These are phyloP conservation scores for Penicillium sp. DNA, from an alignment of 2,329 filamentous ascomycete genomes.

Conservation along the genomic window DNA sequence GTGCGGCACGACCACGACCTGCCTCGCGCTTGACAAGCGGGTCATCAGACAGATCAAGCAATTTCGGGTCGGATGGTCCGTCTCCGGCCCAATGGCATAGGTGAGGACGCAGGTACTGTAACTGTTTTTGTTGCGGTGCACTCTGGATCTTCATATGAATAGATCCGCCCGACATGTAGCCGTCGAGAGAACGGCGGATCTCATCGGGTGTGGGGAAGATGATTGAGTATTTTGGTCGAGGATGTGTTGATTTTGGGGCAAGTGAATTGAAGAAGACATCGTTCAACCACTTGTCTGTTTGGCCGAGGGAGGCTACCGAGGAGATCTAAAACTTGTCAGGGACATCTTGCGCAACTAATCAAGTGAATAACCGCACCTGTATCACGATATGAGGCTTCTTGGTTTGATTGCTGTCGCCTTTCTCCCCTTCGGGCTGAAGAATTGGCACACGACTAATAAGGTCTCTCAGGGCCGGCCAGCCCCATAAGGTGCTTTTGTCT, in stretches of 20 bases:
- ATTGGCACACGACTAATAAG: constrained; percentile 57
- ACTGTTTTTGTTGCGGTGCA: constrained; percentile 67
- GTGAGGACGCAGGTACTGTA: constrained; percentile 67
- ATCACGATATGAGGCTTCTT: constrained; percentile 37
- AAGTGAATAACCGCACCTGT: constrained; percentile 28
- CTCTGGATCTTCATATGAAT: constrained; percentile 79
- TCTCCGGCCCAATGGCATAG: constrained; percentile 76
- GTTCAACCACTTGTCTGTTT: constrained; percentile 68
- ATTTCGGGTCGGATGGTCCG: constrained; percentile 21
- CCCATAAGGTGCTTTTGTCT: constrained; percentile 61
- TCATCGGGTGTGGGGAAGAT: constrained; percentile 80
- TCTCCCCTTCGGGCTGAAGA: constrained; percentile 15
- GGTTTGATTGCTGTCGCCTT: constrained; percentile 15
- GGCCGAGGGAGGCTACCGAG: constrained; percentile 75
- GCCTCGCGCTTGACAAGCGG: constrained; percentile 43
- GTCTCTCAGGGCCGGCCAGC: constrained; percentile 67
- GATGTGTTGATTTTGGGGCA: constrained; percentile 19
- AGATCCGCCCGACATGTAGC: constrained; percentile 72
- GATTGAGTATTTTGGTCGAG: constrained; percentile 60
- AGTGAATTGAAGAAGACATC: constrained; percentile 58
- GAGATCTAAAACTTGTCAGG: constrained; percentile 61
- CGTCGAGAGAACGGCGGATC: constrained; percentile 71
- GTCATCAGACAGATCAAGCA: constrained; percentile 12
- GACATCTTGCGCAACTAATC: neutral
- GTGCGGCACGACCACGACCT: constrained; percentile 67